Percentiles rank a stretch among this genome's conserved stretches.
Conservation (phyloP, 129 eudicot genomes). For the Artemisia tridentata region DNA sequence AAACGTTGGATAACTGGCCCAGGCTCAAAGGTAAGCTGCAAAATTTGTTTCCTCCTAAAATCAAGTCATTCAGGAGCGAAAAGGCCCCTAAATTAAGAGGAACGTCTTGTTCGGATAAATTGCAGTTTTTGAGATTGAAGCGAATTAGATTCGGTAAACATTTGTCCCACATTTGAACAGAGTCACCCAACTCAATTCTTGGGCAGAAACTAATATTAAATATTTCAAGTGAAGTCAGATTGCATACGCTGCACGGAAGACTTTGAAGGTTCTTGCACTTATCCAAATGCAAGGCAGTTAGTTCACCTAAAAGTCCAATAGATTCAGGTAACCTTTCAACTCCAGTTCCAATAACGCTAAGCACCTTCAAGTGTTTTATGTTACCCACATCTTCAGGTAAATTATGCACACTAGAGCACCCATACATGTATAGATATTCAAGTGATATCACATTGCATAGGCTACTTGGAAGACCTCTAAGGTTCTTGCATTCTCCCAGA, state of each 20-base stretch:
- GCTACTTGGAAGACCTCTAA: constrained; percentile 23
- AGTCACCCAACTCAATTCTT: constrained; percentile 12
- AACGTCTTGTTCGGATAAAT: constrained; percentile 17
- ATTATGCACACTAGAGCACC: constrained; percentile 21
- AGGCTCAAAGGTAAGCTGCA: constrained; percentile 22
- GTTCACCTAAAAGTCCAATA: constrained; percentile 11
- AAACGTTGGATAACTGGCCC: constrained; percentile 8
- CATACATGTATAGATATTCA: constrained; percentile 6
- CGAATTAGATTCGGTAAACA: constrained; percentile 6
- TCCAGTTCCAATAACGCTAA: constrained; percentile 8
- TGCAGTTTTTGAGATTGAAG: constrained; percentile 18
- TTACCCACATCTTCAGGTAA: constrained; percentile 25
- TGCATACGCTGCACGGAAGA: constrained; percentile 11
- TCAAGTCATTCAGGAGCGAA: constrained; percentile 2
- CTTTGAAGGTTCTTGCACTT: constrained; percentile 8
- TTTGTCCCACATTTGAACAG: constrained; percentile 21
- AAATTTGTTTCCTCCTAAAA: constrained; percentile 14
- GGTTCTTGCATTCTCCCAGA: constrained; percentile 12
- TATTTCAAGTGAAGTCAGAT: constrained; percentile 9
- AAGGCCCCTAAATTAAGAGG: constrained; percentile 17
- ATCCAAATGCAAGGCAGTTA: constrained; percentile 16
- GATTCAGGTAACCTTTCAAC: constrained; percentile 15
- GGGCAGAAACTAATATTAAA: constrained; percentile 16
- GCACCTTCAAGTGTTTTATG: constrained; percentile 16
- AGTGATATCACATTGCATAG: constrained; percentile 25